Percentiles rank a stretch among this genome's conserved stretches.
phyloP scores from a whole-genome alignment of 148 eudicot genomes.

The Cornus controversa region DNA sequence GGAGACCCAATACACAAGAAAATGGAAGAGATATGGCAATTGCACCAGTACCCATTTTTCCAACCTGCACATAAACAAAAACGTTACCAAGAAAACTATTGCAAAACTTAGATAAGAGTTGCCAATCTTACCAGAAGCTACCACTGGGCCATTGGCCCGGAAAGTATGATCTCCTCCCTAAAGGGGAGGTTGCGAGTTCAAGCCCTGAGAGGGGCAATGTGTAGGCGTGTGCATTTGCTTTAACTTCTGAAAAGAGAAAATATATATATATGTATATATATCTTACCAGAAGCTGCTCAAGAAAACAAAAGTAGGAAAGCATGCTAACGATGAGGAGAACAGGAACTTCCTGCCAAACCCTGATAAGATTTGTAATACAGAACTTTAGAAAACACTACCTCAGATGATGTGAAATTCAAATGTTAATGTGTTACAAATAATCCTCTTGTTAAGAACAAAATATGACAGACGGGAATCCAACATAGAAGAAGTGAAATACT shows the following conservation, averaged over 20 bases:
- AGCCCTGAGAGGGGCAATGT: too few relatives aligned
- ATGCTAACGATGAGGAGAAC: slow-evolving; percentile 86
- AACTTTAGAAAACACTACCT: slow-evolving; percentile 6
- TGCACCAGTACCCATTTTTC: slow-evolving; percentile 72
- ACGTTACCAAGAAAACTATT: background rate
- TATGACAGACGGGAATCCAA: background rate
- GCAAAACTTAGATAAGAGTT: background rate
- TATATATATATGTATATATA: too few relatives aligned
- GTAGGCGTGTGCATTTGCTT: too few relatives aligned
- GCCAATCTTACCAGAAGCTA: slow-evolving; percentile 59
- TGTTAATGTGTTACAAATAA: background rate
- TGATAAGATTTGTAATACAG: slow-evolving; percentile 22
- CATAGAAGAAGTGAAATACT: too few relatives aligned
- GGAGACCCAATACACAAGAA: slow-evolving; percentile 81
- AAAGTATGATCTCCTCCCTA: too few relatives aligned
- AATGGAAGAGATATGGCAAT: slow-evolving; percentile 88
- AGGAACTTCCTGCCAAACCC: slow-evolving; percentile 93
- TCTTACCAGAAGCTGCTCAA: slow-evolving; percentile 75
- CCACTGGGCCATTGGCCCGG: background rate
- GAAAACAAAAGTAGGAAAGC: slow-evolving; percentile 73
- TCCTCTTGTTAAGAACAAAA: background rate
- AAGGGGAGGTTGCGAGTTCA: too few relatives aligned
- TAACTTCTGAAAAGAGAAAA: too few relatives aligned
- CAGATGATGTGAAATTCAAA: background rate
- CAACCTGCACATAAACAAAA: slow-evolving; percentile 47